Conservation (phyloP, 2,329 filamentous ascomycete genomes). For the Aspergillus thermomutatus region DNA sequence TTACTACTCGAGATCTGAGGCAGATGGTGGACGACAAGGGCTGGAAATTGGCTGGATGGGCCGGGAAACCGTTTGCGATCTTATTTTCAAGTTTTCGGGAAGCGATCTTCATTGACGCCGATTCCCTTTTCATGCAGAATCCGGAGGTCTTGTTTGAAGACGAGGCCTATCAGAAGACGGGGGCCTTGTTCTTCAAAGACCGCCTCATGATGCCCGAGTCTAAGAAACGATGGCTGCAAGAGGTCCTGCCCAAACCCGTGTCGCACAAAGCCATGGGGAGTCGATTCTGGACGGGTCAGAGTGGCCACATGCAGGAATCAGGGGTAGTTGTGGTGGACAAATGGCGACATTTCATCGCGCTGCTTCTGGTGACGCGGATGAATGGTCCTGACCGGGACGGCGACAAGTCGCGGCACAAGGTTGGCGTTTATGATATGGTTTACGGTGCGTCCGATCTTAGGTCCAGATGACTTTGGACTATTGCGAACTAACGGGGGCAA, state of each 20-base stretch:
- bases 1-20: constrained; percentile 44
- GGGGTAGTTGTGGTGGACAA: constrained; percentile 49
- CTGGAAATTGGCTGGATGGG: constrained; percentile 46
- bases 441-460: constrained; percentile 34
- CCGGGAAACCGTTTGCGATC: constrained; percentile 47
- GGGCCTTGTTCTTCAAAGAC: constrained; percentile 48
- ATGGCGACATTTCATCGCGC: constrained; percentile 44
- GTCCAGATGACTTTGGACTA: too few species aligned
- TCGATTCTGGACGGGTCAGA: constrained; percentile 16
- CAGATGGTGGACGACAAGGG: constrained; percentile 45
- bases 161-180: constrained; percentile 39
- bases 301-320: constrained; percentile 39
- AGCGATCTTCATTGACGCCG: constrained; percentile 48
- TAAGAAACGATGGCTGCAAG: constrained; percentile 39
- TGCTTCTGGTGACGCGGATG: constrained; percentile 35
- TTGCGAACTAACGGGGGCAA: too few species aligned
- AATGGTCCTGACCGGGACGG: constrained; percentile 45
- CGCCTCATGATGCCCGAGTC: constrained; percentile 40
- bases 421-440: constrained; percentile 48
- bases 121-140: constrained; percentile 44
- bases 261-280: constrained; percentile 38
- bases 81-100: constrained; percentile 48
- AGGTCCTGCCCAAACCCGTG: constrained; percentile 44
- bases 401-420: constrained; percentile 30
- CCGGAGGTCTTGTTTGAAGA: constrained; percentile 44